Base-by-base conservation (phyloP, 352 stramenopile species). In the Phytophthora brassicae region DNA sequence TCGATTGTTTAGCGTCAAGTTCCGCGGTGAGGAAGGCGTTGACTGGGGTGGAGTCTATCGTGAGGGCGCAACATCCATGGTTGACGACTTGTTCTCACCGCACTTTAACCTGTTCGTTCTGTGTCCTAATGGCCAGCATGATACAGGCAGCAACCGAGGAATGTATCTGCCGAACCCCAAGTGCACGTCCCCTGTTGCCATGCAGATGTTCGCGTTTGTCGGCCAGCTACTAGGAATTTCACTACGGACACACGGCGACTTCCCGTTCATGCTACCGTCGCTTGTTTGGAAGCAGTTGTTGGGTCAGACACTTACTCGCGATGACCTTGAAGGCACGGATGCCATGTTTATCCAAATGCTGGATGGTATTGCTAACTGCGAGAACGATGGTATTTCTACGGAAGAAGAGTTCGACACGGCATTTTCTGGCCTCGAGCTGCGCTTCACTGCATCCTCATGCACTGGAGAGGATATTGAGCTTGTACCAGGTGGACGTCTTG, bases 241-340 rank as follows among this genome's bases (percentile, higher is more conserved):
- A n/a, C 74, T 98, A 23, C 91, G 95, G 17, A 97, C 92, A 5
- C 91, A 89, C 22, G 90, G 94, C 6, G 93, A 97, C 50, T 95
- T 98, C 17, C 90, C 90, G 9, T 96, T 98, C 39, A 88, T 92
- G 47, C 80, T 98, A 19, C 90, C 92, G 23, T 89, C 92, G 16
- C 71, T 98, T 7, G 92, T 98, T 57, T 98, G 95, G 95, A 98
- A 98, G 72, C 74, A 94, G 41, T 65, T 98, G 23, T 71, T 97
- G 19, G 70, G 80, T 6, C 75, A 97, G 48, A 75, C 88, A 12
- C 72, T 97, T 7, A 81, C 80, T 16, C 71, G 73, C 13, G 70
- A 74, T 12, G 95, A 98, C 67, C 70, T 98, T 8, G 87, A 97
- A 46, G 87, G 65, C 28, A 94, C 91, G 2, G 92, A 98, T 65